phyloP scores from a whole-genome alignment of 1,284 basidiomycete genomes.

The Xerocomus minutiporus region DNA sequence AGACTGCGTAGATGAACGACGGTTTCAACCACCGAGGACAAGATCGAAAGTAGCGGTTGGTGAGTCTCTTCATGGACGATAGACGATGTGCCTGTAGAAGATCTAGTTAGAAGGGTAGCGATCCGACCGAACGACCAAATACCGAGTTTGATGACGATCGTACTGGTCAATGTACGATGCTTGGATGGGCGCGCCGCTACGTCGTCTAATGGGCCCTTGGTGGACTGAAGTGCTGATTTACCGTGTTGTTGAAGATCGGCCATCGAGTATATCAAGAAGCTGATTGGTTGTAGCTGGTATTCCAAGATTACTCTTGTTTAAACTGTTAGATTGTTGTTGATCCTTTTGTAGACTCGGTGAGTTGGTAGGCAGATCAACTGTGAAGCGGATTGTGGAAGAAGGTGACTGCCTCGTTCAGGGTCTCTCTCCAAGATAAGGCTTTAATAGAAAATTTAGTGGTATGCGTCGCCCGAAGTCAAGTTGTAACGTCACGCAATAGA shows the following conservation, averaged over 20 bases:
- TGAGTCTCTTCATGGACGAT: conserved; percentile 90
- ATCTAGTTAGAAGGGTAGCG: conserved; percentile 1
- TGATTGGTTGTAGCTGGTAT: too few relatives aligned
- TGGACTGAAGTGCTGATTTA: conserved; percentile 1
- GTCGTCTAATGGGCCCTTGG: conserved; percentile 9
- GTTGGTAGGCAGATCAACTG: too few relatives aligned
- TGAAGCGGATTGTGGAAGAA: too few relatives aligned
- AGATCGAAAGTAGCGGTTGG: conserved; percentile 83
- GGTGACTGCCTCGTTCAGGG: too few relatives aligned
- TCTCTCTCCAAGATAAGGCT: too few relatives aligned
- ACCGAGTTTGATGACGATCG: conserved; percentile 85
- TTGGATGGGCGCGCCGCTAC: conserved; percentile 16
- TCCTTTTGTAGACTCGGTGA: too few relatives aligned
- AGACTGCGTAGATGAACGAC: conserved; percentile 73
- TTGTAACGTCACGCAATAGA: too few relatives aligned
- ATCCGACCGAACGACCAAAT: neutral
- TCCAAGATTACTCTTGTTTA: too few relatives aligned
- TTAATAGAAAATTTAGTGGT: too few relatives aligned
- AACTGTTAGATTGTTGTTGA: too few relatives aligned
- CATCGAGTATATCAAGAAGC: conserved; percentile 1
- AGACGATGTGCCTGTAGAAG: conserved; percentile 76
- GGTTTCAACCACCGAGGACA: conserved; percentile 91
- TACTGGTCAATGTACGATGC: conserved; percentile 40
- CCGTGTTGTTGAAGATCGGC: conserved; percentile 10
- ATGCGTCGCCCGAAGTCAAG: too few relatives aligned